Evolutionary conservation across 2,329 filamentous ascomycete species (phyloP), one percentile per base, ranked within the genome.

Genomic region (Talaromyces pinophilus): DNA sequence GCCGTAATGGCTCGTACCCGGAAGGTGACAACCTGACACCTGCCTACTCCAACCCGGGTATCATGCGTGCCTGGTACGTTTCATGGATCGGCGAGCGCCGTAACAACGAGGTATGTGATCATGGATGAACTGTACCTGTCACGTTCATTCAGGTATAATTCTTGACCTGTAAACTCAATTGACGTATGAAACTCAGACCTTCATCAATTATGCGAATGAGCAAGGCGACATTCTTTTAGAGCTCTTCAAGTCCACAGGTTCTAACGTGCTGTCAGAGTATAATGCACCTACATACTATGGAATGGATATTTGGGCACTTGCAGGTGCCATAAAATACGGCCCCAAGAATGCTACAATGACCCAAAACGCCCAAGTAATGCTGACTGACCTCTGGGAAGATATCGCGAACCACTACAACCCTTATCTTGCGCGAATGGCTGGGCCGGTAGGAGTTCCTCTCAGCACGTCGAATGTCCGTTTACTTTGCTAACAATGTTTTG

Each of bases 241-340:
- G 17, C 67, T 74, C 0, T 74, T 74, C 52, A 70, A 71, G 52
- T 70, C 67, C 4, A 72, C 73, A 19, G 76, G 75, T 8, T 72
- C 74, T 1, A 72, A 78, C 59, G 74, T 70, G 74, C 69, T 80
- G 0, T 75, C 73, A 17, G 79, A 81, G 67, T 81, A 80, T 68
- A 80, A 80, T 42, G 74, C 77, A 3, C 78, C 79, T 2, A 80
- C 76, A 1, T 81, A 81, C 70, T 81, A 80, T 54, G 79, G 79
- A 42, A 77, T 80, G 68, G 79, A 81, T 65, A 69, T 77, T 40
- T 81, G 77, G 75, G 79, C 78, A 0, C 73, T 83, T 4, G 78
- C 73, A 0, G 76, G 76, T 5, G 78, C 75, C 55, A 75, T 80
- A 15, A 76, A 76, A 25, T 81, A 81, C 66, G 79, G 78, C 0